Percentiles rank a stretch among this genome's conserved stretches.
phyloP scores from a whole-genome alignment of 768 basidiomycete genomes.

The Leccinum rimulosum region DNA sequence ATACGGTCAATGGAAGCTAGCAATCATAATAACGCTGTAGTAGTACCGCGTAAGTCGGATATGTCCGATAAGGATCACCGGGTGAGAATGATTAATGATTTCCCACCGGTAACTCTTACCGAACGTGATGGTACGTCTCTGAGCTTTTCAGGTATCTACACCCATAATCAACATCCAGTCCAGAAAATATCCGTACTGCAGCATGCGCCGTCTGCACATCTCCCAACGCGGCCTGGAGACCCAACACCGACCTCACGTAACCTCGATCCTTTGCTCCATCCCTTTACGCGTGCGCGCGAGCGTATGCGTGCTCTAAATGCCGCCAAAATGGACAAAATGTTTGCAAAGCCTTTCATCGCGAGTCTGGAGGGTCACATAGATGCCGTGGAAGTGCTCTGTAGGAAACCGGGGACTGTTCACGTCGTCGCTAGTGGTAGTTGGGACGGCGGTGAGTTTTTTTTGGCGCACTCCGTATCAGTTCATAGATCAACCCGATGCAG shows the following conservation, averaged over 20 bases:
- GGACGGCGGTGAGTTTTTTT: constrained; percentile 76
- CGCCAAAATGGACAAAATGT: constrained; percentile 95
- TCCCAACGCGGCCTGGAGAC: constrained; percentile 75
- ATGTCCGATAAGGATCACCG: not conserved
- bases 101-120: constrained; percentile 10
- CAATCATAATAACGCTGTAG: not conserved
- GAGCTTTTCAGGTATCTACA: not conserved
- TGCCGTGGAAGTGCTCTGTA: constrained; percentile 83
- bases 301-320: constrained; percentile 93
- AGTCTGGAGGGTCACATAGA: constrained; percentile 91
- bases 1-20: not conserved
- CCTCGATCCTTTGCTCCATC: constrained; percentile 92
- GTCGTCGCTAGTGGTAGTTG: constrained; percentile 90
- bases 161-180: constrained; percentile 3
- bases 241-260: constrained; percentile 89
- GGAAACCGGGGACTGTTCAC: constrained; percentile 68
- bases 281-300: constrained; percentile 90
- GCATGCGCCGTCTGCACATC: constrained; percentile 72
- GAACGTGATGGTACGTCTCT: constrained; percentile 15
- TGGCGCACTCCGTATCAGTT: not conserved
- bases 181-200: constrained; percentile 88
- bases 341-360: constrained; percentile 95
- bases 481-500: constrained; percentile 36
- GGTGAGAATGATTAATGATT: not conserved
- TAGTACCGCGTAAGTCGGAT: not conserved